Evolutionary conservation across 1,139 yeast species (phyloP).

Genomic region (Geotrichum fermentans): DNA sequence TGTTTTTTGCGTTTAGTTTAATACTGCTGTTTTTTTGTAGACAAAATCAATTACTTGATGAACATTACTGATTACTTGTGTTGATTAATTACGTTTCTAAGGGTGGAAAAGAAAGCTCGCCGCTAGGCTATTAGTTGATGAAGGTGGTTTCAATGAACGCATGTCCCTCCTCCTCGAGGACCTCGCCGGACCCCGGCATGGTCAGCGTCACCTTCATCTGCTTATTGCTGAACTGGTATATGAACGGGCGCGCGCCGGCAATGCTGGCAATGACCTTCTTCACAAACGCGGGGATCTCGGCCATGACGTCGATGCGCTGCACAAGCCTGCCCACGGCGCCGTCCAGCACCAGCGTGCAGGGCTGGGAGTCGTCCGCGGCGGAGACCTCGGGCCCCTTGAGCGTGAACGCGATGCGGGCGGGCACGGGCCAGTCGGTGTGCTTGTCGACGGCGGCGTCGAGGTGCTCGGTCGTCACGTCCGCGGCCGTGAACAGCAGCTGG

Average conservation of each 20-base stretch:
- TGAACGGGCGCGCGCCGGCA: constrained; percentile 92
- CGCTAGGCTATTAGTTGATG: too few relatives aligned
- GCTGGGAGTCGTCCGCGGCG: constrained; percentile 39
- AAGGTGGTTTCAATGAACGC: constrained; percentile 84
- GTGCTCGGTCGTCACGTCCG: constrained; percentile 64
- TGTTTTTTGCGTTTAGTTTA: not conserved
- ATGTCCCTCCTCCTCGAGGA: constrained; percentile 52
- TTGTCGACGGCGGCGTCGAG: constrained; percentile 51
- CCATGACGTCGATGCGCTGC: constrained; percentile 96
- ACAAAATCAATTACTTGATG: not conserved
- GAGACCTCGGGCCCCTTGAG: constrained; percentile 48
- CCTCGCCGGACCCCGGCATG: constrained; percentile 31
- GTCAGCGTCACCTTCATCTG: constrained; percentile 35
- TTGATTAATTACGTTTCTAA: too few relatives aligned
- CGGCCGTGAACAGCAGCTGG: constrained; percentile 59
- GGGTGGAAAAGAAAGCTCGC: too few relatives aligned
- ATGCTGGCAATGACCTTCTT: constrained; percentile 90
- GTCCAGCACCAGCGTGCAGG: constrained; percentile 34
- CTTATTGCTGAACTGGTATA: constrained; percentile 75
- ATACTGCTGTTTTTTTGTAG: not conserved
- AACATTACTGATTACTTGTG: too few relatives aligned
- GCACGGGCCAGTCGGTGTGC: constrained; percentile 91
- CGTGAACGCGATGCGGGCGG: constrained; percentile 58
- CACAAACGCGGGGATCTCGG: constrained; percentile 90
- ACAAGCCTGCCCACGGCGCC: constrained; percentile 46